A percentile compares a stretch with the other conserved stretches of the same genome.
These are phyloP conservation scores for Hypoxylon rubiginosum DNA, from an alignment of 2,329 filamentous ascomycete species.

Conservation along the genomic window DNA sequence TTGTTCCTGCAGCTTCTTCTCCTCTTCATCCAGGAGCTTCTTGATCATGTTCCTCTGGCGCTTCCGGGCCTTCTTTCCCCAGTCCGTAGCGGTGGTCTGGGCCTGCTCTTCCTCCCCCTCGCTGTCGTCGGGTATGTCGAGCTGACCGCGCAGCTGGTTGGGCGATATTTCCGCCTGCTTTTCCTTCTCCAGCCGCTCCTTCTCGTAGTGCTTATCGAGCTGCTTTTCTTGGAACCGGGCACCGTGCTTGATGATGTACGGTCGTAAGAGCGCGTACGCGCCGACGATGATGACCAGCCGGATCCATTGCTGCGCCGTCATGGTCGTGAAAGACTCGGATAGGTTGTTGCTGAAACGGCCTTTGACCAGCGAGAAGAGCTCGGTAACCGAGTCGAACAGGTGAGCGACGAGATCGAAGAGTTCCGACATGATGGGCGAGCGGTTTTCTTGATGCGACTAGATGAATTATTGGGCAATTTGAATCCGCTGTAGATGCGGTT, in stretches of 20 bases:
- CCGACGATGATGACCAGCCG: conserved; percentile 79
- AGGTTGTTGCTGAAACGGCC: conserved; percentile 64
- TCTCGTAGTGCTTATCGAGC: conserved; percentile 70
- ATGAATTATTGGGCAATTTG: neutral
- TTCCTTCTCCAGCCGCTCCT: conserved; percentile 51
- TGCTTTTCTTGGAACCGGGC: conserved; percentile 73
- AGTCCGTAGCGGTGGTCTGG: conserved; percentile 64
- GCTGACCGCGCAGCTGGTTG: conserved; percentile 72
- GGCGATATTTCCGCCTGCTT: conserved; percentile 69
- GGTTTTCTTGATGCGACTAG: conserved; percentile 11
- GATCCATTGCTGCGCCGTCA: conserved; percentile 70
- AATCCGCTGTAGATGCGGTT: neutral
- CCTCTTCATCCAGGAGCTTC: conserved; percentile 73
- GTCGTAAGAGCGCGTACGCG: conserved; percentile 79
- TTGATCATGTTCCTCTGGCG: conserved; percentile 77
- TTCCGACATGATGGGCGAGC: conserved; percentile 48
- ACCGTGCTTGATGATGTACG: conserved; percentile 78
- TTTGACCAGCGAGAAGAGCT: conserved; percentile 48
- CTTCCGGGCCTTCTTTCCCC: conserved; percentile 78
- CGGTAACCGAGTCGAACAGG: conserved; percentile 47
- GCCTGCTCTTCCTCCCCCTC: conserved; percentile 61
- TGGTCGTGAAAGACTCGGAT: conserved; percentile 61
- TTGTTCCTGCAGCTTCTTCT: conserved; percentile 68
- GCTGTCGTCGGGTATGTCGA: conserved; percentile 66
- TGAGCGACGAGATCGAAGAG: conserved; percentile 50